Base-by-base conservation (phyloP, 2,329 filamentous ascomycete genomes). In the Aspergillus aculeatinus region DNA sequence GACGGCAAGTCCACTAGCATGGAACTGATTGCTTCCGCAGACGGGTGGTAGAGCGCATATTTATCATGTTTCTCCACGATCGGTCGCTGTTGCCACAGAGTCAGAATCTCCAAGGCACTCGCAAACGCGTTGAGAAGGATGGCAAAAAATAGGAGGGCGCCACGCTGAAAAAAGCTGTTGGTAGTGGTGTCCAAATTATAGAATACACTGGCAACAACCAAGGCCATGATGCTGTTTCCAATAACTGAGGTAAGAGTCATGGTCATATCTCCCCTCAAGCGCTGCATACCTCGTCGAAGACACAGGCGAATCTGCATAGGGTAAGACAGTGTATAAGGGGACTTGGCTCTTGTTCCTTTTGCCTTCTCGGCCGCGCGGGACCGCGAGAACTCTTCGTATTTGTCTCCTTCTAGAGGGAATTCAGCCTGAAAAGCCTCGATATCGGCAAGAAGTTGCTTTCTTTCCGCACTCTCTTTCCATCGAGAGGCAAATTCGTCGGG, bases 11-110 rank as follows among this genome's bases (percentile, higher is more conserved):
- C 93, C 61, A 87, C 89, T 44, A 97, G 77, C 87, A 96, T 94
- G 6, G 90, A 95, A 0, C 90, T 87, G 61, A 91, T 83, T 14
- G 92, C 91, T 80, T 97, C 92, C n/a, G 92, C 90, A 2, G 90
- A 92, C 0, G 93, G 92, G 70, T 96, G 93, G 70, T 96, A 96
- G 5, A 96, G 81, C 10, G 92, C 92, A 72, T 96, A 96, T 60
- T 89, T 87, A 61, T 83, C 80, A 68, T 97, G 93, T 72, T 96
- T 96, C 73, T 96, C 92, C 62, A 97, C 91, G 67, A 96, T 96
- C 1, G 91, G 90, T 25, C 93, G 88, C 83, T 96, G 92, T 10
- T 90, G 85, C 75, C 94, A 97, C 3, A 96, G 83, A 0, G 90
- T 92, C 44, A 95, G 76, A 72, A 96, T 94, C 75, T 95, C 91